Evolutionary conservation across 2,329 filamentous ascomycete species (phyloP).

Genomic region (Colletotrichum godetiae): DNA sequence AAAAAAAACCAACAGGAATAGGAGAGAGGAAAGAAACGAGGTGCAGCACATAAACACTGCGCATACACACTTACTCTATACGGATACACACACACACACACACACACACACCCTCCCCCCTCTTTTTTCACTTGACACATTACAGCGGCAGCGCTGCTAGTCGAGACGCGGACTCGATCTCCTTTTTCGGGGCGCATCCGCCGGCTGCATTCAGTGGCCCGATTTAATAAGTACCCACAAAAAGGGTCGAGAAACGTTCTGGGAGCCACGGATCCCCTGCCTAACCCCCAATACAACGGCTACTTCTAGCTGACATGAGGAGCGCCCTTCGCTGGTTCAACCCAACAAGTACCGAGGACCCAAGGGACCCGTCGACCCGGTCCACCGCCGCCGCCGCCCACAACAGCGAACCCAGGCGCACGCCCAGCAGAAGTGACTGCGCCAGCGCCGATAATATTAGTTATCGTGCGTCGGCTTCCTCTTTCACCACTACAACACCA

Average conservation of each 20-base stretch:
- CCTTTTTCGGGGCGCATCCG: constrained; percentile 35
- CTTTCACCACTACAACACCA: constrained; percentile 37
- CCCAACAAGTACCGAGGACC: constrained; percentile 39
- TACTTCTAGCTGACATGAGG: constrained; percentile 37
- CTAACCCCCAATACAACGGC: constrained; percentile 35
- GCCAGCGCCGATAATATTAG: constrained; percentile 48
- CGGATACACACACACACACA: too few species aligned
- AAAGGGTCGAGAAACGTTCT: constrained; percentile 37
- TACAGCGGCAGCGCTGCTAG: constrained; percentile 24
- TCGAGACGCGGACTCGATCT: constrained; percentile 36
- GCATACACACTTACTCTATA: background rate
- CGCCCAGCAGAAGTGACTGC: constrained; percentile 29
- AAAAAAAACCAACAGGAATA: background rate
- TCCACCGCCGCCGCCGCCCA: constrained; percentile 37
- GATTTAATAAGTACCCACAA: constrained; percentile 37
- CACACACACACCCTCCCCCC: background rate
- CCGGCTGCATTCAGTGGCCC: constrained; percentile 34
- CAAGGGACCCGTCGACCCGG: constrained; percentile 37
- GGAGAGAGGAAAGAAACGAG: background rate
- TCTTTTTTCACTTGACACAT: constrained; percentile 5
- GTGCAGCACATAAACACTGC: background rate
- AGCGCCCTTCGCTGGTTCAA: constrained; percentile 38
- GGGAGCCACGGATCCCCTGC: constrained; percentile 34
- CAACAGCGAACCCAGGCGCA: constrained; percentile 33
- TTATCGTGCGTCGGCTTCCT: constrained; percentile 48